Conservation (phyloP, 768 basidiomycete species). For the Leccinum disarticulatum region DNA sequence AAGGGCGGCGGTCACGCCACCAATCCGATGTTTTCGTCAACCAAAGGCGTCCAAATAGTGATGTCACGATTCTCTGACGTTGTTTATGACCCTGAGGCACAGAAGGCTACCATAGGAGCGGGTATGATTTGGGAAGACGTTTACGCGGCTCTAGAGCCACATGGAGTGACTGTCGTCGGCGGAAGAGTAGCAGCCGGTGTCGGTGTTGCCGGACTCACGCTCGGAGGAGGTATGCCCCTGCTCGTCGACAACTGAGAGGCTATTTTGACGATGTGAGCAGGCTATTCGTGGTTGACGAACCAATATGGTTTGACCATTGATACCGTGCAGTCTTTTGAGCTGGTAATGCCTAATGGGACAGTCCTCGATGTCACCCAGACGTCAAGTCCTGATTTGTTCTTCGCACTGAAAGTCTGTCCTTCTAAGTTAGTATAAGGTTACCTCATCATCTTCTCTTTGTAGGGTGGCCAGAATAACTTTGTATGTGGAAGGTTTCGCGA, state of each 20-base stretch:
- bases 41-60: background rate
- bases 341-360: constrained; percentile 49
- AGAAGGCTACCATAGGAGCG: background rate
- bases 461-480: background rate
- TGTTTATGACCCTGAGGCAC: background rate
- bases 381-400: constrained; percentile 41
- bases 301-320: constrained; percentile 59
- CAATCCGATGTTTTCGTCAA: background rate
- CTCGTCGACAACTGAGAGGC: background rate
- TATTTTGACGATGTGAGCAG: background rate
- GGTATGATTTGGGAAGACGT: background rate
- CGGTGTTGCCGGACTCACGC: background rate
- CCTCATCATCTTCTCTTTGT: background rate
- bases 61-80: background rate
- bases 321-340: constrained; percentile 52
- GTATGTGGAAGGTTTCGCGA: background rate
- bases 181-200: background rate
- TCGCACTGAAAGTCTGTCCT: constrained; percentile 13
- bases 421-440: background rate
- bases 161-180: background rate
- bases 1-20: background rate
- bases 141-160: background rate
- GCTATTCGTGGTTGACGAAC: constrained; percentile 50
- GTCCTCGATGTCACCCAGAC: constrained; percentile 34
- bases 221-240: background rate